phyloP scores from a whole-genome alignment of 768 basidiomycete genomes.

The Phanerochaete carnosa region DNA sequence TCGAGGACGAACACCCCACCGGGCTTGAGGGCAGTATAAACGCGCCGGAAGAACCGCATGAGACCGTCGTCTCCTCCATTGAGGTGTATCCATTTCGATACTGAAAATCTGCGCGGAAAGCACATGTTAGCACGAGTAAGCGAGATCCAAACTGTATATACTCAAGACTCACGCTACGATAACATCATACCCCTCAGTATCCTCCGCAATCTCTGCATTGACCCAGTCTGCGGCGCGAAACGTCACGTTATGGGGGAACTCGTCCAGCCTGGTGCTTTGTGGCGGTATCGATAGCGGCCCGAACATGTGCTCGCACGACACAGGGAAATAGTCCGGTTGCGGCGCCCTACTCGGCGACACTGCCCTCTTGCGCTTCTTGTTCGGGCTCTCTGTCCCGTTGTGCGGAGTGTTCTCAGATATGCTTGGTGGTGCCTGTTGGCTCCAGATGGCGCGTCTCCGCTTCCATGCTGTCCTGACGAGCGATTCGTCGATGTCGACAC shows the following conservation, averaged over 20 bases:
- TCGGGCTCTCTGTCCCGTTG: background rate
- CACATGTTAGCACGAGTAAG: background rate
- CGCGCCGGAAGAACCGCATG: conserved; percentile 61
- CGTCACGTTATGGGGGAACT: conserved; percentile 76
- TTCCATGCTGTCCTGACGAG: conserved; percentile 78
- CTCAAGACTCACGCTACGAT: conserved; percentile 64
- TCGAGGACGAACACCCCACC: conserved; percentile 77
- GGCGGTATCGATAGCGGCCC: conserved; percentile 72
- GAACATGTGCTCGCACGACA: conserved; percentile 71
- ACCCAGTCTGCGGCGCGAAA: conserved; percentile 79
- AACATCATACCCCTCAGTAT: conserved; percentile 66
- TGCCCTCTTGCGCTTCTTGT: conserved; percentile 11
- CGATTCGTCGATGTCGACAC: conserved; percentile 81
- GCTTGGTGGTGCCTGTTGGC: conserved; percentile 46
- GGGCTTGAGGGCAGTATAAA: conserved; percentile 50
- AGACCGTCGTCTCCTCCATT: conserved; percentile 76
- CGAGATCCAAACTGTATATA: background rate
- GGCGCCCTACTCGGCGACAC: background rate
- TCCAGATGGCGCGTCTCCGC: conserved; percentile 68
- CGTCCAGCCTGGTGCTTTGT: conserved; percentile 28
- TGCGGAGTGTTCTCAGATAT: background rate
- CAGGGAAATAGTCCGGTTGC: conserved; percentile 58
- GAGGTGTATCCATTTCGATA: conserved; percentile 92
- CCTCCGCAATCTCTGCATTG: conserved; percentile 48
- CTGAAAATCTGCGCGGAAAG: conserved; percentile 56